A percentile compares a stretch with the other conserved stretches of the same genome.
Conservation (phyloP, 495 filamentous ascomycete genomes). For the Neurospora intermedia region DNA sequence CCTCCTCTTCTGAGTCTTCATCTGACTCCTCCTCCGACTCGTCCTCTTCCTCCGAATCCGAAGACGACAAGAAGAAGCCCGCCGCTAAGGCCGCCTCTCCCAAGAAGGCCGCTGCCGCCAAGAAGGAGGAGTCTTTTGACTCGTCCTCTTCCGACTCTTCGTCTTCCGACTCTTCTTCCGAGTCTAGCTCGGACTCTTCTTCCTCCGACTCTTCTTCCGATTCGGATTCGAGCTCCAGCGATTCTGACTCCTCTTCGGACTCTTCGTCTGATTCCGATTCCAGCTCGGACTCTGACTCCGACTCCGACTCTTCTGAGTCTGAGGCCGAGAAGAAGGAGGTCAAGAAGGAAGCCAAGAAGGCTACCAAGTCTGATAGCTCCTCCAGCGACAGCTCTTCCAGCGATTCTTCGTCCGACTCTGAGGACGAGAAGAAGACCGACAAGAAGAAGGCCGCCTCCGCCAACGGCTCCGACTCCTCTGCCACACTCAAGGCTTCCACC, state of each 20-base stretch:
- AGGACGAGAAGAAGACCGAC: constrained; percentile 25
- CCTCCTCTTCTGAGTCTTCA: constrained; percentile 27
- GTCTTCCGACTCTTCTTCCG: constrained; percentile 28
- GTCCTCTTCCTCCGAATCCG: constrained; percentile 37
- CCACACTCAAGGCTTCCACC: constrained; percentile 31
- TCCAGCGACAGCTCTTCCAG: constrained; percentile 13
- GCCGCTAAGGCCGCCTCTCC: constrained; percentile 12
- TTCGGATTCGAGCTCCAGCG: constrained; percentile 22
- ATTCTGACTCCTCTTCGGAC: constrained; percentile 22
- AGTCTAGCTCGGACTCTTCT: constrained; percentile 22
- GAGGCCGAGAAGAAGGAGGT: constrained; percentile 10
- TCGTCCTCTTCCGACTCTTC: constrained; percentile 21
- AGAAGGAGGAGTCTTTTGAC: constrained; percentile 18
- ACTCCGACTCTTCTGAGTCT: constrained; percentile 20
- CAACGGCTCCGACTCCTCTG: constrained; percentile 27
- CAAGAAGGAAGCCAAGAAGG: constrained; percentile 5
- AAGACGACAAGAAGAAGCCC: constrained; percentile 20
- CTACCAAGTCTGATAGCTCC: constrained; percentile 21
- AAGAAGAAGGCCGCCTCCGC: constrained; percentile 13
- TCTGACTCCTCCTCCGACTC: constrained; percentile 19
- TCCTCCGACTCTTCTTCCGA: constrained; percentile 23
- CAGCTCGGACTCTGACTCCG: constrained; percentile 28
- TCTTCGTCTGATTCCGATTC: constrained; percentile 37
- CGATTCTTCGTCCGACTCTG: constrained; percentile 15
- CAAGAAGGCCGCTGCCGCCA: constrained; percentile 15